Base-by-base conservation (phyloP, 257 asterid genomes). In the Ballota nigra region DNA sequence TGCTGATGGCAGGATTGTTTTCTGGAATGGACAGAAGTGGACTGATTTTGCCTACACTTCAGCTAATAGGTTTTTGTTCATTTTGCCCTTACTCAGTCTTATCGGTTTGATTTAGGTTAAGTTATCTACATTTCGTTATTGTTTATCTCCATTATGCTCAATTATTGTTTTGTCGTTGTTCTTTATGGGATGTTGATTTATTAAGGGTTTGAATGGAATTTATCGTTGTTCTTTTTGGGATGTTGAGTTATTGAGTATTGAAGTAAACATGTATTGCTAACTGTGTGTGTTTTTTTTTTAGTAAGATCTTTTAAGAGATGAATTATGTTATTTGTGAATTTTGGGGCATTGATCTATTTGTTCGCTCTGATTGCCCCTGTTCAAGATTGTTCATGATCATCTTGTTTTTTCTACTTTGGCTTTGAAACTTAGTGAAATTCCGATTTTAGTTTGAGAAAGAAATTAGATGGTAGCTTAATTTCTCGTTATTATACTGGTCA, bases 41-140 rank as follows among this genome's bases (percentile, higher is more conserved):
- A 78, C 33, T 43, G 95, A 89, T 81, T 89, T 91, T 72, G 91
- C 96, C 19, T 82, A 86, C 83, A 89, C 97, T 41, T 91, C 97
- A 4, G 75, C 96, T 51, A 89, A 91, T 78, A 74, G 96, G 97
- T 91, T 45, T 45, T 45, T n/a, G 3, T 5, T n/a, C 1, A 15
- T 45, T 45, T n/a, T 45, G 8, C 22, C 51, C 6, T 41, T 41
- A 18, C 8, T 41, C n/a, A 13, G 18, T 12, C 16, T 45, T 3
- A 45, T 15, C 8, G 7, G 53, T 45, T 45, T n/a, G 20, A n/a
- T 40, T 38, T 40, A 11, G n/a, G 26, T 45, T 15, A 4, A 23
- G 3, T 18, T 52, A 0, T 8, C 34, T 7, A 16, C 5, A 24
- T 65, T 6, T 36, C 43, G 8, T 36, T 36, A 1, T 7, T 36